phyloP scores from a whole-genome alignment of 225 moss, liverwort and hornwort species.

The Anthoceros angustus region DNA sequence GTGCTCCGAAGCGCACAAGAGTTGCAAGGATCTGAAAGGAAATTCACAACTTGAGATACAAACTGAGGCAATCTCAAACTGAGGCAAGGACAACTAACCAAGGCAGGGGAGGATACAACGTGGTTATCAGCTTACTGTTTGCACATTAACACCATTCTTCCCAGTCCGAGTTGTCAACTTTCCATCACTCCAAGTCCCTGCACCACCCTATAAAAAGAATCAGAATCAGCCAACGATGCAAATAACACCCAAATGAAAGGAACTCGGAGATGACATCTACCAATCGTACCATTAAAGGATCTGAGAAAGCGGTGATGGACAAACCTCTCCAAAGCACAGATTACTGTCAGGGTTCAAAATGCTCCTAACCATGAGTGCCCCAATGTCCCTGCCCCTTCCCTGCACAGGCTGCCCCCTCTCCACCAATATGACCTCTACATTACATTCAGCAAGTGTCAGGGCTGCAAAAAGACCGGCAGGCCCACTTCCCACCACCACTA shows the following conservation, averaged over 20 bases:
- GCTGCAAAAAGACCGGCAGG: slow-evolving; percentile 94
- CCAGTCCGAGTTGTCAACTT: slow-evolving; percentile 94
- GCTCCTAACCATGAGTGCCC: slow-evolving; percentile 70
- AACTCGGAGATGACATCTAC: neutral
- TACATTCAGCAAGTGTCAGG: slow-evolving; percentile 66
- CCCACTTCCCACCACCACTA: slow-evolving; percentile 89
- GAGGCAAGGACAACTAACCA: neutral
- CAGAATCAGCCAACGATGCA: neutral
- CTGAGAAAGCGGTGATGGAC: slow-evolving; percentile 6
- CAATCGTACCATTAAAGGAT: neutral
- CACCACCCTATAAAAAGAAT: slow-evolving; percentile 57
- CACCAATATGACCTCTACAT: slow-evolving; percentile 55
- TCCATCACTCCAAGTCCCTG: slow-evolving; percentile 99
- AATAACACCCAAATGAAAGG: neutral
- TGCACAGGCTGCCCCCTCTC: slow-evolving; percentile 96
- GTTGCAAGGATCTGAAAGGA: slow-evolving; percentile 69
- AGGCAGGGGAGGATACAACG: neutral
- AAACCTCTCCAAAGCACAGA: slow-evolving; percentile 93
- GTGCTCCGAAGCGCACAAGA: slow-evolving; percentile 85
- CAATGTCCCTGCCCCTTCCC: slow-evolving; percentile 77
- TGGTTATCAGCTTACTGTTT: slow-evolving; percentile 40
- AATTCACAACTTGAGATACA: neutral
- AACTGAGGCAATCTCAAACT: neutral
- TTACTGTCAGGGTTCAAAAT: slow-evolving; percentile 73
- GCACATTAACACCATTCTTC: slow-evolving; percentile 90